Conservation (phyloP, 139 green algal genomes). For the Zygnema circumcarinatum region DNA sequence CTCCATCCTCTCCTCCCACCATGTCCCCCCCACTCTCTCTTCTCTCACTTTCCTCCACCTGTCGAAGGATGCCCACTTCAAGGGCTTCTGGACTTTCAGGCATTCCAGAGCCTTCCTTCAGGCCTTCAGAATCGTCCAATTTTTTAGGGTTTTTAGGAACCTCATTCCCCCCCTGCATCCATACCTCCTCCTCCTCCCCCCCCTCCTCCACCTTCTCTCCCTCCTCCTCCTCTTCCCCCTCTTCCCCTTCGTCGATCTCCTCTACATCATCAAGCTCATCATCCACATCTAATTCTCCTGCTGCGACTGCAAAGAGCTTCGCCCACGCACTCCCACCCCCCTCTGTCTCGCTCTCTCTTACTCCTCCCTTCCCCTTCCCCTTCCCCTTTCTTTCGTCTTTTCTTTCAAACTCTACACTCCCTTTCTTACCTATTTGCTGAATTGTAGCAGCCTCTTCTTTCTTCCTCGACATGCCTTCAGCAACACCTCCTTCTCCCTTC, state of each 20-base stretch:
- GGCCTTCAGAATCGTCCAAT: no score
- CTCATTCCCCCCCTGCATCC: background rate
- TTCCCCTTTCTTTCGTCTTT: slow-evolving; percentile 11
- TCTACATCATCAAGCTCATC: background rate
- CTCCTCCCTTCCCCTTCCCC: slow-evolving; percentile 22
- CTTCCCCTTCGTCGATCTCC: background rate
- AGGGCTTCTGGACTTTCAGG: no score
- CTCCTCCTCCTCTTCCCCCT: slow-evolving; percentile 40
- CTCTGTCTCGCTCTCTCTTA: no score
- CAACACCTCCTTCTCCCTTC: background rate
- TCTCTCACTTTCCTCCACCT: background rate
- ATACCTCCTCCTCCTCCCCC: background rate
- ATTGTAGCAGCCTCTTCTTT: slow-evolving; percentile 23
- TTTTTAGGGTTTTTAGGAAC: background rate
- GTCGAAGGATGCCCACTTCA: background rate
- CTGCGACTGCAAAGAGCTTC: slow-evolving; percentile 1
- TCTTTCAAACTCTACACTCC: background rate
- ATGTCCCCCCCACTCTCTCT: background rate
- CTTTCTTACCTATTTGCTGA: background rate
- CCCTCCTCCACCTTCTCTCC: background rate
- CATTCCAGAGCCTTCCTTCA: no score
- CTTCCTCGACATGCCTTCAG: background rate
- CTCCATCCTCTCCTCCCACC: background rate
- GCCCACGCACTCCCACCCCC: slow-evolving; percentile 8
- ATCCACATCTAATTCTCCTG: background rate